Base-by-base conservation (phyloP, 306 rosid genomes). In the Hippophae gyantsensis region DNA sequence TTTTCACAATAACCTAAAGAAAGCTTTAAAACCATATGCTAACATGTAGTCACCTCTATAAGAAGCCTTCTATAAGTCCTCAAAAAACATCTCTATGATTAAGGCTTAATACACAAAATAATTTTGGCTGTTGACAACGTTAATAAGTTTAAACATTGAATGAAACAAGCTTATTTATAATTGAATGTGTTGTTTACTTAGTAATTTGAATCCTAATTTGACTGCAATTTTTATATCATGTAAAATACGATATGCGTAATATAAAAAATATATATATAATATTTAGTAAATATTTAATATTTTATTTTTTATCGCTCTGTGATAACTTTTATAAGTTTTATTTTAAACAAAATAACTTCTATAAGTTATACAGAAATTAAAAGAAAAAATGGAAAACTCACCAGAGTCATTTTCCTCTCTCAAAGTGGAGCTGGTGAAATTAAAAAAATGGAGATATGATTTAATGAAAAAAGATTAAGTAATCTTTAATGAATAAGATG, bases 21-120 rank as follows among this genome's bases (percentile, higher is more conserved):
- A 90, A 72, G 90, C 86, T 74, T 90, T 89, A 49, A 89, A 90
- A 58, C 97, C 95, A 70, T 84, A 87, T 43, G 97, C 83, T 65
- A 90, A 71, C 95, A 84, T 84, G 71, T 90, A 87, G 72, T 90
- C 69, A 84, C 75, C 77, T 90, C 97, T 90, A 81, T 81, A 53
- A 79, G 69, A 32, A 87, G 88, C 79, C 97, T 82, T 72, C 84
- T 81, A 95, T 18, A 87, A 69, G 64, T 65, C 58, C 63, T 66
- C 69, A 47, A 66, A 48, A 49, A 58, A 38, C 43, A 63, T 58
- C 45, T 18, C 53, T 52, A 46, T 56, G 38, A 42, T 9, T 13
- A 18, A 32, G 9, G 10, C 3, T 54, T 12, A 18, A 57, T 45
- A 57, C 72, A 42, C 41, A 56, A 14, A 71, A 62, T 40, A 63